Evolutionary conservation across 345 rosid genomes (phyloP), one percentile per base, ranked within the genome.

Genomic region (Rhodamnia argentea): DNA sequence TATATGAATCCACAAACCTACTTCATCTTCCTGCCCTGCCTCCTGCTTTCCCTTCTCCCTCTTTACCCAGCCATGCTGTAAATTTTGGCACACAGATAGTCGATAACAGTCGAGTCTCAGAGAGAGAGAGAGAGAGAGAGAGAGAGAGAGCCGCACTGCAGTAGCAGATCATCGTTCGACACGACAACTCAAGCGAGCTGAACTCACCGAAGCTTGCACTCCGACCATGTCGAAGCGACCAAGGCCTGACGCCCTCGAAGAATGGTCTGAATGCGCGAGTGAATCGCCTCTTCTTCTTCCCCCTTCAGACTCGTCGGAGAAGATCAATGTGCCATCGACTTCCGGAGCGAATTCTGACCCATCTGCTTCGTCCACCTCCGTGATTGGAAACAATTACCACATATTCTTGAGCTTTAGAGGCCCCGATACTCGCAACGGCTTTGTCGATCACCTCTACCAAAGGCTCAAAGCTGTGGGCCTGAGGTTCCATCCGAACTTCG

Each of bases 381-480:
- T 51, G 52, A 13, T 15, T 13, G 60, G 60, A 57, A 23, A 56
- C 26, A 9, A 9, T 56, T 56, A 56, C 59, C 2, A 0, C 59
- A 2, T 56, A 0, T 56, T 3, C n/a, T 1, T 56, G n/a, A 56
- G 59, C 59, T 1, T 56, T 0, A 56, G 59, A 1, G 59, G 59
- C 13, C 2, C 62, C 10, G 62, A 58, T 58, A 0, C 62, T 24
- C 0, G 29, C 14, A 11, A 2, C 0, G 32, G 64, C 16, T 59
- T 59, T 1, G 8, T 13, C 70, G 0, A n/a, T n/a, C 1, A 7
- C 37, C 40, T 60, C 40, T 60, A 6, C 74, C 3, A 27, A 0
- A 27, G 10, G 12, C 74, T 60, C 4, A 1, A 6, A 0, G 74
- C 7, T 0, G 40, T 27, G 40, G 40, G 74, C 74, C 74, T 60